phyloP scores from a whole-genome alignment of 2,329 filamentous ascomycete species.

The Ceratocystis variospora region DNA sequence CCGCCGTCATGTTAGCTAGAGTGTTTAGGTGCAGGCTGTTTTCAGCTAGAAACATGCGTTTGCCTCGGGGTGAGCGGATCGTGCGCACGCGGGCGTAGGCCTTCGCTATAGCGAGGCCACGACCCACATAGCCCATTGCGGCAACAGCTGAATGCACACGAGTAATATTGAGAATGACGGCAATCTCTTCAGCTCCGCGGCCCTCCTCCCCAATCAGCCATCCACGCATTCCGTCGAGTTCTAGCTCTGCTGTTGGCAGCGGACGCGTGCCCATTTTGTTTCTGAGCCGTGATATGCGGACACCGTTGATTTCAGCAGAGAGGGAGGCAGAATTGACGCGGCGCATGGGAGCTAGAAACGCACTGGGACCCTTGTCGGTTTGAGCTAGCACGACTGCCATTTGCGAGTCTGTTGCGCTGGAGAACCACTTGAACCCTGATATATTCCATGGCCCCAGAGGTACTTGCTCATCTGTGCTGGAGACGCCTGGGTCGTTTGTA shows the following conservation, averaged over 20 bases:
- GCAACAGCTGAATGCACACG: slow-evolving; percentile 43
- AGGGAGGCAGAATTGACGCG: slow-evolving; percentile 28
- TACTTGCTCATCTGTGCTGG: slow-evolving; percentile 13
- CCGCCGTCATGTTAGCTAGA: slow-evolving; percentile 40
- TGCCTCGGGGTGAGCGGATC: slow-evolving; percentile 30
- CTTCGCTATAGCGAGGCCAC: slow-evolving; percentile 43
- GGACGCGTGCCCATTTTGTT: slow-evolving; percentile 57
- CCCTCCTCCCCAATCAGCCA: slow-evolving; percentile 55
- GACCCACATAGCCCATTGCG: slow-evolving; percentile 39
- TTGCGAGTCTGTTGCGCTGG: slow-evolving; percentile 49
- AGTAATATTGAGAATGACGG: slow-evolving; percentile 54
- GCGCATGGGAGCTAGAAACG: slow-evolving; percentile 52
- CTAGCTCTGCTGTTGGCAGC: slow-evolving; percentile 59
- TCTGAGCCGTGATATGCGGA: slow-evolving; percentile 56
- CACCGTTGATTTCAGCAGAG: slow-evolving; percentile 45
- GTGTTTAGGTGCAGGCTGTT: slow-evolving; percentile 45
- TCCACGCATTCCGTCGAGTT: slow-evolving; percentile 46
- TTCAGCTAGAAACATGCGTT: slow-evolving; percentile 35
- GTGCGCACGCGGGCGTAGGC: slow-evolving; percentile 45
- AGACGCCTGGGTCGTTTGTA: not conserved
- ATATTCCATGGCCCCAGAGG: slow-evolving; percentile 46
- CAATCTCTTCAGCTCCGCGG: slow-evolving; percentile 53
- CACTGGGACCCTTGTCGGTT: slow-evolving; percentile 40
- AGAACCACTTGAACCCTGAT: slow-evolving; percentile 60
- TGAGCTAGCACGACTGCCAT: slow-evolving; percentile 47